Percentiles rank a stretch among this genome's conserved stretches.
Conservation (phyloP, 2,329 filamentous ascomycete genomes). For the Diaporthe amygdali region DNA sequence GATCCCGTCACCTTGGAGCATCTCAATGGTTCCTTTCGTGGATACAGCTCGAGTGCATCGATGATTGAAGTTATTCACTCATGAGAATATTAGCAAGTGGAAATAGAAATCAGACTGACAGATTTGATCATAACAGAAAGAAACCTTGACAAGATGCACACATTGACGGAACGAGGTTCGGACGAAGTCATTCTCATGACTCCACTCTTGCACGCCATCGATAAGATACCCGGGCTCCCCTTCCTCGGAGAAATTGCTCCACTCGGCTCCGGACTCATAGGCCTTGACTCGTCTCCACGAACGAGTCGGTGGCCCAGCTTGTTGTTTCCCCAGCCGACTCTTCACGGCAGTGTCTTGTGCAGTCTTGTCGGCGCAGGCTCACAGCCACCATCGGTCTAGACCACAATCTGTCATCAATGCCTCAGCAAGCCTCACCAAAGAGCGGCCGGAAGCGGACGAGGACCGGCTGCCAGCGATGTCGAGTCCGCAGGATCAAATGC, state of each 20-base stretch:
- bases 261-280: background rate
- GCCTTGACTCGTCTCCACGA: background rate
- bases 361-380: background rate
- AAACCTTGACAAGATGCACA: background rate
- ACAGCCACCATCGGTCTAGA: background rate
- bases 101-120: no score
- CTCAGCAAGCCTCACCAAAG: background rate
- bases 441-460: conserved; percentile 1
- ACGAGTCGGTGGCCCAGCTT: background rate
- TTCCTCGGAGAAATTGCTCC: background rate
- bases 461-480: conserved; percentile 21
- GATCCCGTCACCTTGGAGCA: no score
- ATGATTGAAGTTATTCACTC: no score
- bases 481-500: conserved; percentile 20
- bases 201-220: background rate
- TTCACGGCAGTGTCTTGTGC: background rate
- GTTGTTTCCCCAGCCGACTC: background rate
- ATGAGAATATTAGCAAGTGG: no score
- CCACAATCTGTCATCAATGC: background rate
- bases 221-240: background rate
- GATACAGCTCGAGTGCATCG: no score
- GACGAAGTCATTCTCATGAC: background rate
- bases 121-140: background rate
- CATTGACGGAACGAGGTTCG: background rate
- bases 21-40: no score